phyloP scores from a whole-genome alignment of 495 filamentous ascomycete species.

The Tetracladium setigerum region DNA sequence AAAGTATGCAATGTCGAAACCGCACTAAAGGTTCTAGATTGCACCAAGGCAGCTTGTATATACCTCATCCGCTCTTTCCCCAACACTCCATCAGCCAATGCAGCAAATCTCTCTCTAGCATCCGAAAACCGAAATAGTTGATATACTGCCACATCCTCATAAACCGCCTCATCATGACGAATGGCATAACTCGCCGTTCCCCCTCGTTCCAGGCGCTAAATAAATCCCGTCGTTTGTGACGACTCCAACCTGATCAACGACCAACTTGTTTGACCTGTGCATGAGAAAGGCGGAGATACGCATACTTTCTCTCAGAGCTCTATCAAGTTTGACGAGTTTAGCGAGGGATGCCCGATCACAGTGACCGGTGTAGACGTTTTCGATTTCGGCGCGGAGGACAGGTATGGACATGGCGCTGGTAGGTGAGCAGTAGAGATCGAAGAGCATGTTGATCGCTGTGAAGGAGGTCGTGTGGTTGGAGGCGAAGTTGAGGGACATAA shows the following conservation, averaged over 20 bases:
- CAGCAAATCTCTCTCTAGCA: slow-evolving; percentile 3
- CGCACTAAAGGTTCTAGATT: slow-evolving; percentile 12
- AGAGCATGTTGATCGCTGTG: slow-evolving; percentile 32
- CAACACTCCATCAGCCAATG: background rate
- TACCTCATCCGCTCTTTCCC: slow-evolving; percentile 9
- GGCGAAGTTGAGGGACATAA: slow-evolving; percentile 39
- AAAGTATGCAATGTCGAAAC: slow-evolving; percentile 27
- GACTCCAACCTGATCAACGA: slow-evolving; percentile 30
- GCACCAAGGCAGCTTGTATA: background rate
- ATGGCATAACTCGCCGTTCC: slow-evolving; percentile 29
- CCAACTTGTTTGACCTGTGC: slow-evolving; percentile 30
- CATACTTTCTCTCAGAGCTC: slow-evolving; percentile 44
- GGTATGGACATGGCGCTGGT: slow-evolving; percentile 33
- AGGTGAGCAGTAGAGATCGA: slow-evolving; percentile 39
- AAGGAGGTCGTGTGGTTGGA: slow-evolving; percentile 44
- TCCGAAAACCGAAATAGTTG: slow-evolving; percentile 33
- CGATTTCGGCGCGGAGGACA: slow-evolving; percentile 46
- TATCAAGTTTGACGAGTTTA: slow-evolving; percentile 42
- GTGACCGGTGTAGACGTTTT: slow-evolving; percentile 25
- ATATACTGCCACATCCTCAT: slow-evolving; percentile 25
- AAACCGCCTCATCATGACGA: slow-evolving; percentile 31
- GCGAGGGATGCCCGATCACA: slow-evolving; percentile 25
- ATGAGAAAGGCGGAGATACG: slow-evolving; percentile 31
- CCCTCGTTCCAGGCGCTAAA: slow-evolving; percentile 26
- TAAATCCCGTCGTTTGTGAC: slow-evolving; percentile 29